Evolutionary conservation across 2,329 filamentous ascomycete genomes (phyloP).

Genomic region (Ophiocordyceps camponoti-rufipedis): DNA sequence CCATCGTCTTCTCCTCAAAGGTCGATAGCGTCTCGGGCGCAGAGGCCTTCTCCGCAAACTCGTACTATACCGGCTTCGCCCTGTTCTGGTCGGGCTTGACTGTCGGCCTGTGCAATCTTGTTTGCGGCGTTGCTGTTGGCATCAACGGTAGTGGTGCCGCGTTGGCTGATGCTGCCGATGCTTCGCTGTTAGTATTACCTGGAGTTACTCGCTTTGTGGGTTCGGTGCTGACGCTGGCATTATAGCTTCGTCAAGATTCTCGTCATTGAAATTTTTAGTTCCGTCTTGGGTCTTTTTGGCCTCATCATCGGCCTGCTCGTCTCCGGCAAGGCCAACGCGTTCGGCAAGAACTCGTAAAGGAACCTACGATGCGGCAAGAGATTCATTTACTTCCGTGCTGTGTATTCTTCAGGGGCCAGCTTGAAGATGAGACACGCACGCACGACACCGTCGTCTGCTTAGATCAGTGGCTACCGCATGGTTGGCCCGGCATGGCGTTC

Average conservation of each 20-base stretch:
- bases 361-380: too few relatives aligned
- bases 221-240: neutral
- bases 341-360: conserved; percentile 4
- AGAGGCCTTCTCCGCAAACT: conserved; percentile 51
- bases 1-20: conserved; percentile 92
- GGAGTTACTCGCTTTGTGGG: neutral
- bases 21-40: conserved; percentile 47
- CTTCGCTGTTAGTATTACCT: conserved; percentile 42
- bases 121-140: conserved; percentile 90
- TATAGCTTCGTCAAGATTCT: conserved; percentile 91
- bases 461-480: conserved; percentile 11
- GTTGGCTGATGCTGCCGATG: conserved; percentile 84
- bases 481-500: conserved; percentile 16
- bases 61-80: conserved; percentile 89
- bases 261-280: conserved; percentile 98
- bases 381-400: too few relatives aligned
- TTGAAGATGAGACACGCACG: neutral
- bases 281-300: conserved; percentile 87
- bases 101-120: conserved; percentile 86
- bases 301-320: conserved; percentile 87
- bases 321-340: conserved; percentile 51
- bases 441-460: conserved; percentile 10
- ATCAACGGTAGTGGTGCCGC: conserved; percentile 97
- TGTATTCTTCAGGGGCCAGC: neutral
- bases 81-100: conserved; percentile 93